Base-by-base conservation (phyloP, 345 rosid species). In the Lepidium sativum region DNA sequence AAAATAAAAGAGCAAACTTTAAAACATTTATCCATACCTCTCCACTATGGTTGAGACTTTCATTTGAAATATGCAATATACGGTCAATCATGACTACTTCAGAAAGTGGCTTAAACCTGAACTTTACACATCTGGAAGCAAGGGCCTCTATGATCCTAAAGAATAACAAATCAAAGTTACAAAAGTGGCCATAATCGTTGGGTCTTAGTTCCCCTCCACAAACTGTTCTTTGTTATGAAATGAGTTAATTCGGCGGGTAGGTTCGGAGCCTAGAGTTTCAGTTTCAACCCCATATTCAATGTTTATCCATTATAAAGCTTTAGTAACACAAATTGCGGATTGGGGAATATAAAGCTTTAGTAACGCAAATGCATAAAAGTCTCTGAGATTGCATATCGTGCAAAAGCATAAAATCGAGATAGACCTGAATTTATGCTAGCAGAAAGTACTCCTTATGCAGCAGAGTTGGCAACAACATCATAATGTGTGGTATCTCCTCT, bases 101-200 rank as follows among this genome's bases (percentile, higher is more conserved):
- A 35, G 95, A 77, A 76, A 94, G 96, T 60, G 97, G 95, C 83
- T 88, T 94, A 74, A 94, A 94, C 78, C 97, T 85, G 82, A 94
- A 90, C 85, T 94, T 94, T 5, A 96, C 99, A 82, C 97, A 94
- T 79, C 99, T 90, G 27, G 97, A 90, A 62, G 97, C 97, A 78
- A 94, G 99, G 6, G 99, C 96, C 81, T 88, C 99, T 69, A n/a
- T n/a, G 73, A 90, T 90, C 86, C 96, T 90, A 68, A 17, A 54
- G 57, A 76, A 71, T 15, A 25, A 52, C 47, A 73, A 67, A 68
- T 2, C 15, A 57, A 35, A 52, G 49, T 57, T 43, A 65, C 15
- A 50, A 33, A 42, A n/a, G 35, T 60, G 55, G 52, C 47, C 51
- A 73, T 54, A 40, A 40, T 39, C 38, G 40, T 60, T 13, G 41